Conservation (phyloP, 257 asterid genomes). For the Gentiana dahurica region DNA sequence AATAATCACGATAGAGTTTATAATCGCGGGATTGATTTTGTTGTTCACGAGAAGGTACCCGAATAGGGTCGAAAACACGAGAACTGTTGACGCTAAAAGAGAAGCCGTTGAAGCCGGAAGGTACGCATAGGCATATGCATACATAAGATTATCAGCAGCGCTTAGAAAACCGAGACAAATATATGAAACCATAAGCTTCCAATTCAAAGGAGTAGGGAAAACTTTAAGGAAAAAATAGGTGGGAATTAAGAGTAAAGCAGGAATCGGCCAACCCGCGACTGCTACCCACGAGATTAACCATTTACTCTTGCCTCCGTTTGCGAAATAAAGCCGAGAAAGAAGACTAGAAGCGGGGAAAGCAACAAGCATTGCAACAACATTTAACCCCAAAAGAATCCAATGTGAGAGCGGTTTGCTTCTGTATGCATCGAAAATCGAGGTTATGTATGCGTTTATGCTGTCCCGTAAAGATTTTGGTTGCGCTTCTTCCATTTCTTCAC, state of each 20-base stretch:
- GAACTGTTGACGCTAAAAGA: conserved; percentile 61
- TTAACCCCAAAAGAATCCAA: conserved; percentile 63
- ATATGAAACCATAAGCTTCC: conserved; percentile 47
- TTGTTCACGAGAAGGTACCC: conserved; percentile 72
- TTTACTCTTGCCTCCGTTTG: conserved; percentile 79
- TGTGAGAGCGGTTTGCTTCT: conserved; percentile 55
- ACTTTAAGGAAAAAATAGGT: conserved; percentile 38
- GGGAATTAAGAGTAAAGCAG: conserved; percentile 51
- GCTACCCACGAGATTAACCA: conserved; percentile 94
- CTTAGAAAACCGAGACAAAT: conserved; percentile 54
- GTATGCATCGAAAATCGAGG: conserved; percentile 26
- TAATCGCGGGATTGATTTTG: conserved; percentile 54
- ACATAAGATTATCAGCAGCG: conserved; percentile 86
- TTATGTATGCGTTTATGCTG: conserved; percentile 20
- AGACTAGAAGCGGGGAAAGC: conserved; percentile 90
- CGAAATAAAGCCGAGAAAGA: conserved; percentile 65
- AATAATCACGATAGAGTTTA: conserved; percentile 55
- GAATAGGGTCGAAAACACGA: conserved; percentile 65
- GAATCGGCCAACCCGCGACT: conserved; percentile 92
- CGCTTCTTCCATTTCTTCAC: conserved; percentile 35
- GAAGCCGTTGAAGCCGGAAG: conserved; percentile 93
- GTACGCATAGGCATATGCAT: conserved; percentile 86
- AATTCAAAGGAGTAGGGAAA: conserved; percentile 52
- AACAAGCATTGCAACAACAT: conserved; percentile 59
- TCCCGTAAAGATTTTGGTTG: conserved; percentile 23